Evolutionary conservation across 2,329 filamentous ascomycete species (phyloP).

Genomic region (Sporothrix globosa): DNA sequence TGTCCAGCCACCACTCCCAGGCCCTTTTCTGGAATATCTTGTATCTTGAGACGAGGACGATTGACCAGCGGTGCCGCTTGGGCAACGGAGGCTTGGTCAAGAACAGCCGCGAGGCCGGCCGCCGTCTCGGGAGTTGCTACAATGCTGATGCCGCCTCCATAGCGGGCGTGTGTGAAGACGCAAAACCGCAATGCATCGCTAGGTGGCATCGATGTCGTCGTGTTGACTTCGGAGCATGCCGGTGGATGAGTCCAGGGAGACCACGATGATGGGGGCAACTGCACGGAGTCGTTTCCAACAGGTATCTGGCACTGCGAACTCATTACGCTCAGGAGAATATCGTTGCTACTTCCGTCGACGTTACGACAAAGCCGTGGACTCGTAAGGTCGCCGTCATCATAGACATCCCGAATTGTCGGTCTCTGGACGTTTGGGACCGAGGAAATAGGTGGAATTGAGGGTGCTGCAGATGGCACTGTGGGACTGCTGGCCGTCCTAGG

Average conservation of each 20-base stretch:
- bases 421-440: slow-evolving; percentile 1
- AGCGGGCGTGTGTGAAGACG: slow-evolving; percentile 37
- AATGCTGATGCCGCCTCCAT: slow-evolving; percentile 33
- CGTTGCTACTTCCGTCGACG: background rate
- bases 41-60: background rate
- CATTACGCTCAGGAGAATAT: background rate
- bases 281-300: background rate
- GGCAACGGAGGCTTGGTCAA: background rate
- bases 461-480: background rate
- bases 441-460: background rate
- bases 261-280: background rate
- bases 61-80: background rate
- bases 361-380: background rate
- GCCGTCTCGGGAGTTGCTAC: slow-evolving; percentile 42
- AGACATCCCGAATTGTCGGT: background rate
- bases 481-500: background rate
- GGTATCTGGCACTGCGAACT: background rate
- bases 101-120: slow-evolving; percentile 28
- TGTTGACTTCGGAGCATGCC: slow-evolving; percentile 34
- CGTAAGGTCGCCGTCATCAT: background rate
- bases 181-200: slow-evolving; percentile 32
- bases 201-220: background rate
- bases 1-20: slow-evolving; percentile 17
- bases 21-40: slow-evolving; percentile 4
- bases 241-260: slow-evolving; percentile 39